Evolutionary conservation across 148 eudicot species (phyloP).

Genomic region (Cornus kousa): DNA sequence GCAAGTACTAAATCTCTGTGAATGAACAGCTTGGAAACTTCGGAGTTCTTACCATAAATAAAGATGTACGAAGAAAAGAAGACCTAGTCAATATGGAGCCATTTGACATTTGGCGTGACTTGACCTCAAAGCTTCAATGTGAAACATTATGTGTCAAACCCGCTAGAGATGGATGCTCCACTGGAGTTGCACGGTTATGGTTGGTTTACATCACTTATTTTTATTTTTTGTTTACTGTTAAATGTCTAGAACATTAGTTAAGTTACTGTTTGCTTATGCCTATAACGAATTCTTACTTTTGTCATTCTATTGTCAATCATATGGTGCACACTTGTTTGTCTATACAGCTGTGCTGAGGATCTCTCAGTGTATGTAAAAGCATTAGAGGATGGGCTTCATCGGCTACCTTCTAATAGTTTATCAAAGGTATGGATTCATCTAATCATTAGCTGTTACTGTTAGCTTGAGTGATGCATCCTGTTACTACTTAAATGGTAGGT

Average conservation of each 20-base stretch:
- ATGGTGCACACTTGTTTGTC: slow-evolving; percentile 11
- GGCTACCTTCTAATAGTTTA: slow-evolving; percentile 75
- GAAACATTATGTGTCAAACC: slow-evolving; percentile 81
- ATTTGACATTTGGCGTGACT: slow-evolving; percentile 53
- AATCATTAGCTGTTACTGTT: not conserved
- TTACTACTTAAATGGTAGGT: not conserved
- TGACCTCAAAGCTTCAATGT: slow-evolving; percentile 63
- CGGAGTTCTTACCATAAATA: slow-evolving; percentile 79
- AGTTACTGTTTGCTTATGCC: not conserved
- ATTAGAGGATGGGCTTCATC: slow-evolving; percentile 53
- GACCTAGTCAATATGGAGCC: slow-evolving; percentile 45
- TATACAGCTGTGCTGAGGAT: slow-evolving; percentile 60
- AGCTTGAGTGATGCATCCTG: not conserved
- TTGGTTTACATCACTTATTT: slow-evolving; percentile 26
- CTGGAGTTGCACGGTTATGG: slow-evolving; percentile 93
- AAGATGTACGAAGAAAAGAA: slow-evolving; percentile 54
- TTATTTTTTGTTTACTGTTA: slow-evolving; percentile 9
- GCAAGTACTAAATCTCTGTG: slow-evolving; percentile 13
- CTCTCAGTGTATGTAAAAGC: slow-evolving; percentile 70
- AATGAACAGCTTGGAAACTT: slow-evolving; percentile 53
- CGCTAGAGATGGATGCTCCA: slow-evolving; percentile 92
- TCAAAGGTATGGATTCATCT: slow-evolving; percentile 54
- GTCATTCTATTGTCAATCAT: slow-evolving; percentile 6
- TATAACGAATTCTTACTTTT: slow-evolving; percentile 2
- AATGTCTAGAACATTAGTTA: slow-evolving; percentile 2